Base-by-base conservation (phyloP, 106 monocot genomes). In the Platanthera guangdongensis region DNA sequence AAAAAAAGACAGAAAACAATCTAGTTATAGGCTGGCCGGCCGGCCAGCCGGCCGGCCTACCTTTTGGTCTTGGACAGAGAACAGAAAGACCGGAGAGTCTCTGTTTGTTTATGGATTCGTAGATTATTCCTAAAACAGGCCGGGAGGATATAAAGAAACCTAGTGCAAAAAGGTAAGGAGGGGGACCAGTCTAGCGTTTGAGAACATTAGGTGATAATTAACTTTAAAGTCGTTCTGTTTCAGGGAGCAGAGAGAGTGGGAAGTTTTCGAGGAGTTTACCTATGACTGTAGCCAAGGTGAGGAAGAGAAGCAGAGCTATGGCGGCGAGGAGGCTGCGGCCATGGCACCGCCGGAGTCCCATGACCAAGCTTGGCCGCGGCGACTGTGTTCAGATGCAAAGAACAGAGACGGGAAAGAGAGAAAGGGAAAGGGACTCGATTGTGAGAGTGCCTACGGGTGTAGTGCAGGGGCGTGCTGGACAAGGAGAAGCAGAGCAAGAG, bases 321-420 rank as follows among this genome's bases (percentile, higher is more conserved):
- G 16, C 70, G 16, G 47, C 70, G 3, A 7, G 15, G 70, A 70
- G 16, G 70, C 70, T 48, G 47, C 70, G 47, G n/a, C 47, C 70
- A 70, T 7, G 70, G 46, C n/a, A 7, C 70, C 70, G 70, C 47
- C 70, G 70, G 70, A 70, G n/a, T 70, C 47, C 70, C 70, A 70
- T 70, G 12, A n/a, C 45, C 1, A 70, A 16, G 70, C n/a, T 70
- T 30, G 32, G 11, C 10, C 28, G 65, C 10, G 32, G 65, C 32
- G 11, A 11, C 5, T 1, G 65, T 3, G 65, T 32, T 65, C 30
- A 65, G 11, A 4, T 65, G 12, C 65, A 65, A 25, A 65, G 12
- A 11, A 32, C 4, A 65, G 32, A 53, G 8, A 39, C 1, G 2
- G 5, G 55, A 55, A 4, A 55, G 4, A 55, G 4, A 55, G 55